phyloP scores from a whole-genome alignment of 2,329 filamentous ascomycete genomes.

The Nemania bipapillata region DNA sequence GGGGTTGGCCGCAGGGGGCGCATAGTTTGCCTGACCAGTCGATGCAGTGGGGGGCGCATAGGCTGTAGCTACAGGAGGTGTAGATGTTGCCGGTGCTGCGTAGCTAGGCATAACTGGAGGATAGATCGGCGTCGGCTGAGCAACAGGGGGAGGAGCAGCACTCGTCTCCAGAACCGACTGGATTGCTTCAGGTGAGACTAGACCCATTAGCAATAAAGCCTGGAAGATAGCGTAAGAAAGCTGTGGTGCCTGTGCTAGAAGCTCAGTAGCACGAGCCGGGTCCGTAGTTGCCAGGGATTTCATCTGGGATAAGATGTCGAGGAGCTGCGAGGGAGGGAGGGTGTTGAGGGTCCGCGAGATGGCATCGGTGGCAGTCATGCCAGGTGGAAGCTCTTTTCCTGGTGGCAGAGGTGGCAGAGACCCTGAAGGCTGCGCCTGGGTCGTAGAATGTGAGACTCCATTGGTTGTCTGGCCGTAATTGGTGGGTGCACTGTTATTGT shows the following conservation, averaged over 20 bases:
- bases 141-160: constrained; percentile 55
- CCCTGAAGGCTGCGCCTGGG: constrained; percentile 55
- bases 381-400: constrained; percentile 83
- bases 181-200: constrained; percentile 86
- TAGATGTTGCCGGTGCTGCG: constrained; percentile 57
- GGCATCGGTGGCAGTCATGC: constrained; percentile 85
- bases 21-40: constrained; percentile 54
- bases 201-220: constrained; percentile 88
- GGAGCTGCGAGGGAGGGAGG: constrained; percentile 85
- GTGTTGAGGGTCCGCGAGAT: constrained; percentile 91
- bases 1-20: constrained; percentile 55
- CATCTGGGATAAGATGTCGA: constrained; percentile 94
- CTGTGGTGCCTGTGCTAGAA: constrained; percentile 89
- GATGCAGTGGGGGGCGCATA: constrained; percentile 59
- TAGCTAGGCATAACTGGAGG: constrained; percentile 53
- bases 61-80: constrained; percentile 60
- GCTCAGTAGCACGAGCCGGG: constrained; percentile 82
- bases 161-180: constrained; percentile 78
- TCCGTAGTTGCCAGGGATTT: constrained; percentile 86
- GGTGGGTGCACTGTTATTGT: constrained; percentile 47
- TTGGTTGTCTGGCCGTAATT: constrained; percentile 45
- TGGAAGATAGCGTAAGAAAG: constrained; percentile 96
- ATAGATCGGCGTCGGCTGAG: constrained; percentile 53
- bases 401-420: constrained; percentile 82
- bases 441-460: constrained; percentile 50